Percentiles rank a stretch among this genome's conserved stretches.
Conservation (phyloP, 768 basidiomycete genomes). For the Suillus subluteus region DNA sequence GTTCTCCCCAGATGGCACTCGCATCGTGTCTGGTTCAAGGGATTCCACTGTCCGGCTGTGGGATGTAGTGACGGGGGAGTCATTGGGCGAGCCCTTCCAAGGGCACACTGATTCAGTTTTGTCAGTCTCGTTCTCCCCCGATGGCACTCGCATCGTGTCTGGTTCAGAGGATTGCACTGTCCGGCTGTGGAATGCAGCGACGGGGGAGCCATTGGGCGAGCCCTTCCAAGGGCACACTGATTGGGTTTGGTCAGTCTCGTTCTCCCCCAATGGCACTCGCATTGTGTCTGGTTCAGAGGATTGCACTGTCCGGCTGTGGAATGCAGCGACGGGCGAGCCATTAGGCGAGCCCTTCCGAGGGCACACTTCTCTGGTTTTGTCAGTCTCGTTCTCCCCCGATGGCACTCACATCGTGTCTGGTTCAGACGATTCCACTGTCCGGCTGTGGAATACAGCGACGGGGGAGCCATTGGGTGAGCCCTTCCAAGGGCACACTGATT, state of each 20-base stretch:
- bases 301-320: constrained; percentile 16
- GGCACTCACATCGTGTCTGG: neutral
- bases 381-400: constrained; percentile 1
- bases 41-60: constrained; percentile 20
- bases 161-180: constrained; percentile 8
- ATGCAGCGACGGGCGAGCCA: constrained; percentile 20
- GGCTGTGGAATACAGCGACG: neutral
- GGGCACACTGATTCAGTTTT: constrained; percentile 5
- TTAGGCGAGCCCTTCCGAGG: constrained; percentile 10
- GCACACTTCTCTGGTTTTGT: neutral
- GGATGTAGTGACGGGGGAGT: constrained; percentile 6
- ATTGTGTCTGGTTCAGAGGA: too few relatives aligned
- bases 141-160: constrained; percentile 16
- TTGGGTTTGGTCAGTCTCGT: too few relatives aligned
- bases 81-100: constrained; percentile 3
- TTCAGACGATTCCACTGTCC: neutral
- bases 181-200: constrained; percentile 15
- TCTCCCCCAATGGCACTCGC: too few relatives aligned
- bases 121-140: constrained; percentile 19
- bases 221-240: constrained; percentile 17
- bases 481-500: too few relatives aligned
- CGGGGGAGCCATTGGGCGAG: neutral
- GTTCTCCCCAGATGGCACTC: constrained; percentile 17
- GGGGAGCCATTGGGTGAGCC: too few relatives aligned
- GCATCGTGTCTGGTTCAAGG: constrained; percentile 11